Base-by-base conservation (phyloP, 441 rosid genomes). In the Erodium trifolium region DNA sequence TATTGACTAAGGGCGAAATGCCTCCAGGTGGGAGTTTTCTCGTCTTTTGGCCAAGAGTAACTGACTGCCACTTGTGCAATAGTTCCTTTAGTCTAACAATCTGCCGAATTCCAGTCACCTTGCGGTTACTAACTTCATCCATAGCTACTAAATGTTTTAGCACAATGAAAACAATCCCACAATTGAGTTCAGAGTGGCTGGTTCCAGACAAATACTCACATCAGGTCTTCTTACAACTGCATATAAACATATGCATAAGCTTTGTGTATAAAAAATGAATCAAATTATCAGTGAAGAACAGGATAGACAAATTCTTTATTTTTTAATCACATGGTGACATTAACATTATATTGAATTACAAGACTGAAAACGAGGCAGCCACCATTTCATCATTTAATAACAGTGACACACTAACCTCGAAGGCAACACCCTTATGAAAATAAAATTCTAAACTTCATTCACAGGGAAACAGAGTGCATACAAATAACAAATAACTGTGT, bases 21-120 rank as follows among this genome's bases (percentile, higher is more conserved):
- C 77, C 85, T 63, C 74, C 78, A 11, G 4, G 78, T 17, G 39
- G 45, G 12, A 83, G 79, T 71, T 7, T 64, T 55, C 74, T 71
- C 13, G 82, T 18, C 68, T 73, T 82, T 10, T 90, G 68, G 45
- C 81, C 81, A 64, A 87, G 76, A 45, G 98, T 80, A 55, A 87
- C 88, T 65, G 80, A 69, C 76, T 88, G 98, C 98, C 96, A 92
- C 82, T 85, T 90, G 8, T 87, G 91, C 72, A 92, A 83, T 73
- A 92, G 75, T 79, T 87, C 95, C 77, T 90, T 92, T 12, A 92
- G 86, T 79, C 86, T 82, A 72, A 86, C 94, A 34, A 92, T 89
- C 83, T 89, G 93, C 77, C 82, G 72, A 68, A 92, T 88, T 67
- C 98, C 93, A 12, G 82, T 86, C 79, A 87, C 63, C 88, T 83